Conservation (phyloP, 2,329 filamentous ascomycete species). For the Bipolaris bicolor region DNA sequence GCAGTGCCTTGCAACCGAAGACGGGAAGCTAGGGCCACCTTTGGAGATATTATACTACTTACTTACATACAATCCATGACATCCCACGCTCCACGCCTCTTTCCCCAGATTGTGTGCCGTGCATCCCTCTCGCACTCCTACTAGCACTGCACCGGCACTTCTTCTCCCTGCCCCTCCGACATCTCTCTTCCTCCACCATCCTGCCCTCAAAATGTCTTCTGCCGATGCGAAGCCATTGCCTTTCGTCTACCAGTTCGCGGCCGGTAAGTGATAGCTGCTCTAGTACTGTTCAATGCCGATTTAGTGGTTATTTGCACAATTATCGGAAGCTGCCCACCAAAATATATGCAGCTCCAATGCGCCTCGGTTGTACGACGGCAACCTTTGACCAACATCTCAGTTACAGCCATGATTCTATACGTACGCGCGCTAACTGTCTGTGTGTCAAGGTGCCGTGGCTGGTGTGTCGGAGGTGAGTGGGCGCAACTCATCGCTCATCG, state of each 20-base stretch:
- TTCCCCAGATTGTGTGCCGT: constrained; percentile 40
- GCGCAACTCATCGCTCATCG: constrained; percentile 6
- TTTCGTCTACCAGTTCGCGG: constrained; percentile 93
- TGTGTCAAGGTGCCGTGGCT: constrained; percentile 78
- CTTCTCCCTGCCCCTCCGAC: constrained; percentile 17
- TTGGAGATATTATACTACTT: constrained; percentile 4
- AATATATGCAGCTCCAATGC: constrained; percentile 9
- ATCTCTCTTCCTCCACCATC: constrained; percentile 12
- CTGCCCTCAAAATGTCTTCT: constrained; percentile 51
- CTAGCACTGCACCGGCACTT: constrained; percentile 17
- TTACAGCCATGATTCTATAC: background rate
- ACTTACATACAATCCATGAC: background rate
- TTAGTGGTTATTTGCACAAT: constrained; percentile 14
- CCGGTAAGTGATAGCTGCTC: constrained; percentile 64
- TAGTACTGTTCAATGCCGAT: constrained; percentile 32
- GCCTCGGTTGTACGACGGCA: background rate
- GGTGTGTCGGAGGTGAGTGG: constrained; percentile 90
- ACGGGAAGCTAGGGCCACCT: constrained; percentile 26
- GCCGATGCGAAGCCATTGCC: constrained; percentile 74
- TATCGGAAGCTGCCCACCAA: constrained; percentile 7
- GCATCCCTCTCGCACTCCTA: constrained; percentile 8
- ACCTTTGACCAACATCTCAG: background rate
- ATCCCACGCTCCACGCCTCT: constrained; percentile 35
- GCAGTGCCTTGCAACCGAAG: constrained; percentile 24
- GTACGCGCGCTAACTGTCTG: constrained; percentile 38